Evolutionary conservation across 371 early-diverging fungal genomes (phyloP).

Genomic region (Mortierella sp.): DNA sequence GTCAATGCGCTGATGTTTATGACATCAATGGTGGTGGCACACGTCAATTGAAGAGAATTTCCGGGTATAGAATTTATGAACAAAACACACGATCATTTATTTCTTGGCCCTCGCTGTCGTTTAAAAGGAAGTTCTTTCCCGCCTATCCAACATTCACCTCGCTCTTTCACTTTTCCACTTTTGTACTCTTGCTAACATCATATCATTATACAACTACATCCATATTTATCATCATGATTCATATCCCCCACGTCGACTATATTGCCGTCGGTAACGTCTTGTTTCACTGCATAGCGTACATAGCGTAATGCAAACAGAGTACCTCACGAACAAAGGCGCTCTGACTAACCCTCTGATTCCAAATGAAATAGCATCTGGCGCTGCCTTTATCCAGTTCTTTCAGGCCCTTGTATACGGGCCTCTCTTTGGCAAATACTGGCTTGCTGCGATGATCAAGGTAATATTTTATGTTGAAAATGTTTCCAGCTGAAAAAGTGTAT

Average conservation of each 20-base stretch:
- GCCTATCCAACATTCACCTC: no score
- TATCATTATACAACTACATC: background rate
- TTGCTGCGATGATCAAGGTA: constrained; percentile 31
- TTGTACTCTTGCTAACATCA: no score
- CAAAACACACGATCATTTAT: no score
- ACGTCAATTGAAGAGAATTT: no score
- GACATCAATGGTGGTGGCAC: no score
- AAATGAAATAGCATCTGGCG: constrained; percentile 13
- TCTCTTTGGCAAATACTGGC: constrained; percentile 21
- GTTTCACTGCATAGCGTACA: background rate
- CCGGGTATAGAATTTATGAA: no score
- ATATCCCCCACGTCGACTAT: constrained; percentile 24
- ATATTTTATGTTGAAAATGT: background rate
- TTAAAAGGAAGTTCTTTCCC: no score
- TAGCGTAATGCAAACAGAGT: no score
- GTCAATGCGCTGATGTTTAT: no score
- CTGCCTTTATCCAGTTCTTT: constrained; percentile 10
- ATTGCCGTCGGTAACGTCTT: constrained; percentile 22
- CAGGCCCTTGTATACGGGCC: constrained; percentile 1
- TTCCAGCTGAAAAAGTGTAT: background rate
- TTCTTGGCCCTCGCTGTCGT: no score
- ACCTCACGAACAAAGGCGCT: no score
- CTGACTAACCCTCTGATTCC: background rate
- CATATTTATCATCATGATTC: constrained; percentile 15
- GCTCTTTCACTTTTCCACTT: no score